Base-by-base conservation (phyloP, 2,329 filamentous ascomycete species). In the Tolypocladium tundrense region DNA sequence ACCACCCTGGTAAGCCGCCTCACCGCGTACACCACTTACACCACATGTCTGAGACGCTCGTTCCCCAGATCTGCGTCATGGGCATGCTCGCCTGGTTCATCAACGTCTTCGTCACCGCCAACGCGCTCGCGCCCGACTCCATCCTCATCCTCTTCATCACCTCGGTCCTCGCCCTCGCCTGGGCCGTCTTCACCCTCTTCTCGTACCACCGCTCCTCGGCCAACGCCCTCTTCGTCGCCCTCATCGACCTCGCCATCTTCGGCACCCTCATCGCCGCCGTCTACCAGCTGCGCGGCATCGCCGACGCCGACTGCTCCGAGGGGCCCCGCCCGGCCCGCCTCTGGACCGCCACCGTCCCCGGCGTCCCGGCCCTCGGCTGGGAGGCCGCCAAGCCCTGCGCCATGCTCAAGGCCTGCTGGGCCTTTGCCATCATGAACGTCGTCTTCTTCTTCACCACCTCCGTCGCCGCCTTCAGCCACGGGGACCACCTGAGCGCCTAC, bases 361-460 rank as follows among this genome's bases (percentile, higher is more conserved):
- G 45, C 45, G 76, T 82, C 50, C 75, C 73, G 37, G 71, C 81
- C 41, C 78, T 78, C 53, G 74, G 73, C 55, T 79, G 84, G 45
- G 72, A 80, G 56, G 72, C 86, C 42, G 80, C 90, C 72, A 93
- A 93, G 79, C 84, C 85, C 6, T 97, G 93, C 75, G 83, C 88
- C 54, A 94, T 97, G 90, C 83, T 96, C 68, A 97, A 97, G 82
- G 88, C 92, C 1, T 82, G 79, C 64, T 97, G 91, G 74, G 93
- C 91, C 3, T 86, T 97, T 64, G 91, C 84, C 54, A 97, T 97
- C 71, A 95, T 97, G 81, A 90, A 94, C 71, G 77, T 79, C 63
- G 76, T 94, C 62, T 87, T 92, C 70, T 96, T 96, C 75, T 86
- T 88, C 70, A 77, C 88, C 68, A 94, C 90, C 4, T 82, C 84